Evolutionary conservation across 257 asterid species (phyloP), one percentile per base, ranked within the genome.

Genomic region (Solanum lignicaule): DNA sequence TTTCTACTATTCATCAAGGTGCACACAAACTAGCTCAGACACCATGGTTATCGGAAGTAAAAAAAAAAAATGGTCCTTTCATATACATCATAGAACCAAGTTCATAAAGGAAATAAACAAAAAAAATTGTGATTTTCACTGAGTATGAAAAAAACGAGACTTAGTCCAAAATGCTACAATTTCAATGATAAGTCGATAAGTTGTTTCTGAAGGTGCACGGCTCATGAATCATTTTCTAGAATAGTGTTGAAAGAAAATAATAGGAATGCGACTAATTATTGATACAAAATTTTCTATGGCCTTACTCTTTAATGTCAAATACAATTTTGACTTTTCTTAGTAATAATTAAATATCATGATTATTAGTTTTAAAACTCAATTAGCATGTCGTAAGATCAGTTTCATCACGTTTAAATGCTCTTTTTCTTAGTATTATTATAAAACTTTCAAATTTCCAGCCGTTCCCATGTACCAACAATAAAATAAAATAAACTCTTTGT

Each of bases 71-170:
- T 29, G 55, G 55, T 46, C 23, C 62, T 18, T 52, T 16, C 62
- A 6, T 52, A 16, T 5, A 52, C 62, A 6, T 52, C 23, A 52
- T 16, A 52, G 60, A 52, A 16, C 60, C 0, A 46, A 46, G 7
- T 46, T 13, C 58, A 46, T 46, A 0, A 46, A 13, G 55, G 0
- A 46, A 46, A 46, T 13, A 46, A 46, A 46, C 55, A 15, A 48
- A 48, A 48, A 14, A 48, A 14, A 41, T 48, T 48, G 60, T 14
- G 0, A 48, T 16, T 14, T 0, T 48, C 0, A 48, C 21, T 0
- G 60, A 48, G 60, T 48, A 15, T 48, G 60, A 48, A 48, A 13
- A 39, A 46, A 46, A 43, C 6, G 18, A 46, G 55, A 41, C 55
- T 43, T 43, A 0, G 4, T 43, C 48, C 48, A 41, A 41, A 41